Conservation (phyloP, 2,329 filamentous ascomycete genomes). For the Penicillium sp. region DNA sequence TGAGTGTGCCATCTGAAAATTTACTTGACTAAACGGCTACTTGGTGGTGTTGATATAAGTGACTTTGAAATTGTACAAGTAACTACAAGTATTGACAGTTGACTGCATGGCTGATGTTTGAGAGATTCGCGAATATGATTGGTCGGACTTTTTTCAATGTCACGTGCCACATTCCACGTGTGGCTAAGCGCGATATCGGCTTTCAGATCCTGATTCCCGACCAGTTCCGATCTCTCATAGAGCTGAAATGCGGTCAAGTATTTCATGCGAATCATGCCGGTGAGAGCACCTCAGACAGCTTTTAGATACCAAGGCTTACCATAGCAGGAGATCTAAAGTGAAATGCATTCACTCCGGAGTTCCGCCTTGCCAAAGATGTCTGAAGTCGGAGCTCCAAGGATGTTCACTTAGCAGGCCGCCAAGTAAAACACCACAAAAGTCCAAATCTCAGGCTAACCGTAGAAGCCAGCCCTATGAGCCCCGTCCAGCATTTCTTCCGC, state of each 20-base stretch:
- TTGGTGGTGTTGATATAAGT: no score
- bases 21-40: no score
- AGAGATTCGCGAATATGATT: not conserved
- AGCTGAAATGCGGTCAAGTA: constrained; percentile 2
- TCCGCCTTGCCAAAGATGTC: constrained; percentile 24
- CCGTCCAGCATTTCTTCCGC: not conserved
- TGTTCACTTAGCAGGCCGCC: constrained; percentile 18
- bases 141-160: no score
- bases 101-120: no score
- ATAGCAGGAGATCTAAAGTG: constrained; percentile 24
- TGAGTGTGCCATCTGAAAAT: no score
- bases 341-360: constrained; percentile 24
- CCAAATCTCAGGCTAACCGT: not conserved
- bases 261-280: constrained; percentile 6
- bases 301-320: not conserved
- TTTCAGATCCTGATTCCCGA: not conserved
- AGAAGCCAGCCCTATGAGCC: constrained; percentile 3
- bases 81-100: no score
- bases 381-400: constrained; percentile 12
- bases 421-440: constrained; percentile 2
- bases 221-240: not conserved
- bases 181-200: not conserved
- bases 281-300: not conserved
- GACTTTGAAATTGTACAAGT: no score
- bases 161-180: not conserved